Conservation (phyloP, 139 green algal genomes). For the Auxenochlorella protothecoides region DNA sequence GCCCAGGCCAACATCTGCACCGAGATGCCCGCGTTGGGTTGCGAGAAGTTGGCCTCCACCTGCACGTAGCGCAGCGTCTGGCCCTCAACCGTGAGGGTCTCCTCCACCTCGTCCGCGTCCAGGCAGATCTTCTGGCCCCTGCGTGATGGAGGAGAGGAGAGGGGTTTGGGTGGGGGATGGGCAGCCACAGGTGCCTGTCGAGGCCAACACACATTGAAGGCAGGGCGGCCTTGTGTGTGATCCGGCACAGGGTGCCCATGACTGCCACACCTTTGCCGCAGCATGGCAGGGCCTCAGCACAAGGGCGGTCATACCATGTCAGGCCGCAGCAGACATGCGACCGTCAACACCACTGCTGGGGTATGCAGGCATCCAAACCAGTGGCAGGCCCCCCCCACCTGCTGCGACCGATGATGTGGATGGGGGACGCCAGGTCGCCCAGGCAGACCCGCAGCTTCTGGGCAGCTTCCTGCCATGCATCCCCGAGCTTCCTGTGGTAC, state of each 20-base stretch:
- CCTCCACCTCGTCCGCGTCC: slow-evolving; percentile 56
- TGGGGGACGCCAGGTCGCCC: not conserved
- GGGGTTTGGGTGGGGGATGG: no score
- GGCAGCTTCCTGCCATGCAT: slow-evolving; percentile 30
- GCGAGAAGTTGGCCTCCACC: slow-evolving; percentile 76
- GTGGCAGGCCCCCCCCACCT: no score
- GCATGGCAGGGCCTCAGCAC: not conserved
- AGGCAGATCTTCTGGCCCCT: slow-evolving; percentile 10
- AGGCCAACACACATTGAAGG: no score
- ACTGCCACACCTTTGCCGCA: not conserved
- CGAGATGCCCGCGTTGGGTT: slow-evolving; percentile 81
- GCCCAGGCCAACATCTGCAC: slow-evolving; percentile 84
- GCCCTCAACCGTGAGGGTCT: slow-evolving; percentile 44
- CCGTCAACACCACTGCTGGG: no score
- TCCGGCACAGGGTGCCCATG: no score
- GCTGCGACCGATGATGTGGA: no score
- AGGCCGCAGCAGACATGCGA: no score
- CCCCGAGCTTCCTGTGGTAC: slow-evolving; percentile 75
- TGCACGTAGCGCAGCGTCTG: slow-evolving; percentile 43
- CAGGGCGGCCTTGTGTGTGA: no score
- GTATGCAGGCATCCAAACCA: no score
- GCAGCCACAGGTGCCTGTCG: no score
- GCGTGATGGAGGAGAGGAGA: no score
- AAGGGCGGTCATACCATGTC: no score
- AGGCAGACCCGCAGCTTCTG: slow-evolving; percentile 3